Conservation (phyloP, 495 filamentous ascomycete species). For the Tuber indicum region DNA sequence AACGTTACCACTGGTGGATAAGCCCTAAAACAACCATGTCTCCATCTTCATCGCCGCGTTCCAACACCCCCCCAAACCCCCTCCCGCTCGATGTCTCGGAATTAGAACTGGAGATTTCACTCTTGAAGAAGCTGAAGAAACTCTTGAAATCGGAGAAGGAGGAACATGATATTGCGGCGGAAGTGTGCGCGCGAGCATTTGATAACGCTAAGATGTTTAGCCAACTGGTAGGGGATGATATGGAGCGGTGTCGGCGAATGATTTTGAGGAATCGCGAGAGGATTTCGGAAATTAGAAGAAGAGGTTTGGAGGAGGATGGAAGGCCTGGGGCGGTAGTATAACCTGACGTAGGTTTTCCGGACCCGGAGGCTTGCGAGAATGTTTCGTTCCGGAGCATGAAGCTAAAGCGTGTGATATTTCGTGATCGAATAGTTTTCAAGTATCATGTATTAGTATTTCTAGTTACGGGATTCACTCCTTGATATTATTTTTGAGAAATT, state of each 20-base stretch:
- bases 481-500: not conserved
- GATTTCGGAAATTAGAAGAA: not conserved
- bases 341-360: not conserved
- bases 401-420: not conserved
- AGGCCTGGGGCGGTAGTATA: not conserved
- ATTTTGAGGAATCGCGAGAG: not conserved
- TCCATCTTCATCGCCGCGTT: not conserved
- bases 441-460: not conserved
- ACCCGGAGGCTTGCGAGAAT: too few species aligned
- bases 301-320: not conserved
- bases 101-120: not conserved
- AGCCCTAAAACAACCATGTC: not conserved
- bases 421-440: not conserved
- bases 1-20: conserved; percentile 2
- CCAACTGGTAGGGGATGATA: not conserved
- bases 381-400: not conserved
- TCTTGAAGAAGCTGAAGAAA: not conserved
- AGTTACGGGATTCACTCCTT: not conserved
- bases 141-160: not conserved
- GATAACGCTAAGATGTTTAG: not conserved
- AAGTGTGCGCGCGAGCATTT: not conserved
- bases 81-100: not conserved
- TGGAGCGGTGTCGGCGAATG: not conserved
- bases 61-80: not conserved
- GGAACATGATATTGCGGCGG: not conserved